Evolutionary conservation across 1,284 basidiomycete genomes (phyloP).

Genomic region (Cutaneotrichosporon sp.): DNA sequence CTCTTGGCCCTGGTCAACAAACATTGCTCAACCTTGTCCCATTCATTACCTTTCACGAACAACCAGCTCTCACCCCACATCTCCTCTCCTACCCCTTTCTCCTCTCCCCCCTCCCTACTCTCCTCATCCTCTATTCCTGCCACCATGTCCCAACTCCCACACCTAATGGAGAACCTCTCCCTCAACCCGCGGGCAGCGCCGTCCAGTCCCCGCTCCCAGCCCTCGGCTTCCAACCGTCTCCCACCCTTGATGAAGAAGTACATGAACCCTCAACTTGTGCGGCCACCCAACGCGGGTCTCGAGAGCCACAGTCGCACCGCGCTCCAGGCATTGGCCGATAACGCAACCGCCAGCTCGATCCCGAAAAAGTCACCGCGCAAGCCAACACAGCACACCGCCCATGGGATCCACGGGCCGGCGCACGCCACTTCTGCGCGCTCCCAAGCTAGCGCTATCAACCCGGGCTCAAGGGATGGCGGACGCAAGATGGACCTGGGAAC

Average conservation of each 20-base stretch:
- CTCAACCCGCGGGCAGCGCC: neutral
- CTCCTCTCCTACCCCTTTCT: neutral
- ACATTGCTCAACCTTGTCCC: neutral
- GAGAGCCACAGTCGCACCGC: conserved; percentile 39
- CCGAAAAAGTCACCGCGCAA: neutral
- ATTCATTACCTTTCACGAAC: neutral
- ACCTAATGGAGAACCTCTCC: conserved; percentile 21
- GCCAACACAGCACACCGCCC: conserved; percentile 15
- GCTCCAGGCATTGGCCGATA: conserved; percentile 40
- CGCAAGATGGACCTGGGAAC: conserved; percentile 64
- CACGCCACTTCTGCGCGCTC: conserved; percentile 36
- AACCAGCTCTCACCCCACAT: neutral
- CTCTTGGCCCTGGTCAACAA: neutral
- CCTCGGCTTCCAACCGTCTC: conserved; percentile 31
- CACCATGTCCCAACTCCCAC: conserved; percentile 19
- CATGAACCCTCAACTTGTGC: conserved; percentile 49
- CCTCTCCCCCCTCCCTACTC: too few species aligned
- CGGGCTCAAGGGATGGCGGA: neutral
- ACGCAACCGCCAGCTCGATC: conserved; percentile 9
- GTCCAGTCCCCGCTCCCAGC: neutral
- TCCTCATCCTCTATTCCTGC: neutral
- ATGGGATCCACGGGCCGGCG: conserved; percentile 18
- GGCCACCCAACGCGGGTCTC: conserved; percentile 46
- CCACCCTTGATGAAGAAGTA: conserved; percentile 52
- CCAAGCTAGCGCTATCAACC: conserved; percentile 19